Conservation (phyloP, 2,329 filamentous ascomycete species). For the Epichloe gansuensis region DNA sequence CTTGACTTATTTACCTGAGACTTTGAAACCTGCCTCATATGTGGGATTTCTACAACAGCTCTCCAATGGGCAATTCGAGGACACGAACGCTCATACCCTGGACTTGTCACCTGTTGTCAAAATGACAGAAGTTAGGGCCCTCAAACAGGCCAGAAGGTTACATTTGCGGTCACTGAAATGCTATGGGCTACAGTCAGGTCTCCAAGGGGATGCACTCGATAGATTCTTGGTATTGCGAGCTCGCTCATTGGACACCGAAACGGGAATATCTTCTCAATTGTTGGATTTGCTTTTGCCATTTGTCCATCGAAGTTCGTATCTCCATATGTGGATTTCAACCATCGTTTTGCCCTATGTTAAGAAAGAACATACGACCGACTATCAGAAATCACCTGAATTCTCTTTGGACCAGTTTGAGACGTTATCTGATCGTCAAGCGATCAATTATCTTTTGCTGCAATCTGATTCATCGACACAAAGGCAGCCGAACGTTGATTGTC, state of each 20-base stretch:
- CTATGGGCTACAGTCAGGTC: constrained; percentile 32
- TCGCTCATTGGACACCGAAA: constrained; percentile 56
- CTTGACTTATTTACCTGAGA: constrained; percentile 66
- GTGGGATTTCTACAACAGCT: constrained; percentile 47
- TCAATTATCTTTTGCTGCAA: constrained; percentile 48
- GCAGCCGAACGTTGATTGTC: constrained; percentile 38
- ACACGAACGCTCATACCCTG: constrained; percentile 29
- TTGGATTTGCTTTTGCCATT: constrained; percentile 58
- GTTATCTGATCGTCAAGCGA: constrained; percentile 44
- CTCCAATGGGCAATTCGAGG: constrained; percentile 31
- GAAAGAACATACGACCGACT: constrained; percentile 58
- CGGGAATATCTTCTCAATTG: constrained; percentile 57
- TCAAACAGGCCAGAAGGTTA: constrained; percentile 51
- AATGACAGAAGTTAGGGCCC: constrained; percentile 49
- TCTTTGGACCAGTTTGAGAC: constrained; percentile 52
- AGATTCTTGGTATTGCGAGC: constrained; percentile 56
- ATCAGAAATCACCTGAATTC: constrained; percentile 31
- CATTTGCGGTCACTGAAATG: constrained; percentile 45
- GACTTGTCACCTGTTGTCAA: constrained; percentile 43
- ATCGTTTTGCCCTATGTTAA: constrained; percentile 56
- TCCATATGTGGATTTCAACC: constrained; percentile 57
- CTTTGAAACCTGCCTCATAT: constrained; percentile 49
- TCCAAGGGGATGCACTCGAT: constrained; percentile 41
- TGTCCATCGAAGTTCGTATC: constrained; percentile 43
- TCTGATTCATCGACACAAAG: constrained; percentile 32